Base-by-base conservation (phyloP, 148 eudicot species). In the Talinum fruticosum region DNA sequence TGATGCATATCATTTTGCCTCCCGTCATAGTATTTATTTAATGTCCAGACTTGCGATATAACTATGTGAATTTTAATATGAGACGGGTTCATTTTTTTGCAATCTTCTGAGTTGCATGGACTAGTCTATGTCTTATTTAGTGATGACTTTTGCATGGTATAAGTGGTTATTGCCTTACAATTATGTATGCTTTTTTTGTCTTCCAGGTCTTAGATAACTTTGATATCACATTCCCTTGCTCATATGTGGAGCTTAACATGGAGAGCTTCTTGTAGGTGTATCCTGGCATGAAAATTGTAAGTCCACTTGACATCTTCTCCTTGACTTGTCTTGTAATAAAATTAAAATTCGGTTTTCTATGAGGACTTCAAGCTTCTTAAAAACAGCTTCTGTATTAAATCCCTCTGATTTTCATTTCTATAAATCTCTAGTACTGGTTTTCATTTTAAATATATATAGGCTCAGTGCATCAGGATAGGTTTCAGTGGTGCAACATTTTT, bases 201-300 rank as follows among this genome's bases (percentile, higher is more conserved):
- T 85, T 83, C 66, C 93, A 96, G 99, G 95, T 93, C 28, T 78
- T 96, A 83, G 74, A 69, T 69, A 93, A 96, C 73, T 96, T 93
- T 75, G 98, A 83, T 77, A 90, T 96, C 66, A 85, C 97, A 66
- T 94, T 91, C 80, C 93, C 97, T 30, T 96, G 99, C 76, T 93
- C 99, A 51, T 93, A 83, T 38, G 78, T 93, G 83, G 98, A 96
- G 83, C 82, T 96, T 23, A 80, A 87, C 85, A 72, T 93, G n/a
- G 93, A 96, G 83, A 78, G 84, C 68, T 84, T 93, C 75, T 79
- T 91, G 71, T 90, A 86, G 83, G 72, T 71, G 64, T 24, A 34
- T 15, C 38, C 45, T 29, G n/a, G 10, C 8, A 23, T 61, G 3
- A 10, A 62, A 32, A 49, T n/a, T 16, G 74, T 71, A 71, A 71